Base-by-base conservation (phyloP, 169 alveolate species). In the Cryptosporidium canis region DNA sequence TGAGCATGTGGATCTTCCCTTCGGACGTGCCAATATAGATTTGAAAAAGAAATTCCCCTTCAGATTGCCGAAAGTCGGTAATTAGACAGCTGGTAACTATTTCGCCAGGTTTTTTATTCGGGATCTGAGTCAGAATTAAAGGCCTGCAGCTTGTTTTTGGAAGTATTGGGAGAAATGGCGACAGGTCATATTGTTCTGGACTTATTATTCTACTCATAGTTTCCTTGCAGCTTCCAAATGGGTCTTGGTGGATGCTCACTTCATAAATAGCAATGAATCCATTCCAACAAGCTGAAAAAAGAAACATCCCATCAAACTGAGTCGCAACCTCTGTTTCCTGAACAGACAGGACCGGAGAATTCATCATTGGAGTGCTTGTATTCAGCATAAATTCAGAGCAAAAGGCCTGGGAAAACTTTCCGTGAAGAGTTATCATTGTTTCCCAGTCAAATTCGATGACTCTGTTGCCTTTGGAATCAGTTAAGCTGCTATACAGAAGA, bases 231-330 rank as follows among this genome's bases (percentile, higher is more conserved):
- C 45, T 77, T 24, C 44, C 68, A 37, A 18, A 6, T 31, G 45
- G 24, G 9, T 43, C 11, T 43, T 43, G 27, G 11, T 12, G 29
- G 5, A 43, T 66, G 0, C 41, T 21, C n/a, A 66, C 9, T 43
- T 21, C 43, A 44, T 77, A 77, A 39, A 77, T 18, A 3, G 61
- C 64, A 43, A 77, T 9, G 24, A 58, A 77, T 9, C 58, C 71
- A 55, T 61, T 44, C 87, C 87, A 77, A 29, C 68, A 77, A 12
- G 63, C 51, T 24, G 87, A 16, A 29, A 61, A 61, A 61, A 61
- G 68, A 21, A 58, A 8, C 0, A 48, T 0, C 21, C 51, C 55
- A 48, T 24, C 18, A 58, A 12, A 5, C 9, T 18, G 39, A 16
- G 33, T 3, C 8, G 47, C 18, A 6, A 43, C 21, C 58, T 14